Evolutionary conservation across 257 asterid genomes (phyloP).

Genomic region (Rauvolfia tetraphylla): DNA sequence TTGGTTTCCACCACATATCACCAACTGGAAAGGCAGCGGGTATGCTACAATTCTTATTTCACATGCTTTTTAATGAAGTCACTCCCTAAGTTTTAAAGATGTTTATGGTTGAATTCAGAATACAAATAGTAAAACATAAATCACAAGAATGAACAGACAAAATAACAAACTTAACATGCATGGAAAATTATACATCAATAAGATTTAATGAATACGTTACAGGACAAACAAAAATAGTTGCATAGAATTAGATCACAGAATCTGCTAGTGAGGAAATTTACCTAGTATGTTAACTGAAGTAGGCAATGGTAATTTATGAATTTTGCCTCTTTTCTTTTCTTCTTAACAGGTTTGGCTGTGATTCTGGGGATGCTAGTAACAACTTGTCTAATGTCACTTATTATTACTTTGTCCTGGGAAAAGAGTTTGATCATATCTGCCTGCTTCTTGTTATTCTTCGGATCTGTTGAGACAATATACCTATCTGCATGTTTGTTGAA

Average conservation of each 20-base stretch:
- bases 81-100: neutral
- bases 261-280: neutral
- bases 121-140: neutral
- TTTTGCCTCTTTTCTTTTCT: neutral
- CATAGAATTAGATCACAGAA: neutral
- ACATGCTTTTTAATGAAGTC: neutral
- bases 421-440: conserved; percentile 41
- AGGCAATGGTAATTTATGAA: neutral
- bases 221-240: neutral
- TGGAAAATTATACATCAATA: neutral
- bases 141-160: neutral
- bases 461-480: conserved; percentile 59
- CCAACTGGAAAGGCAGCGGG: conserved; percentile 80
- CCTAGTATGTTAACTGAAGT: neutral
- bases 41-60: conserved; percentile 20
- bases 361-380: conserved; percentile 72
- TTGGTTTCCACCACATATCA: conserved; percentile 62
- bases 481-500: conserved; percentile 55
- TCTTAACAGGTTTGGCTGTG: conserved; percentile 64
- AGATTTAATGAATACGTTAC: neutral
- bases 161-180: neutral
- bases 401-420: conserved; percentile 82
- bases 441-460: conserved; percentile 62
- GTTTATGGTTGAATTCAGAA: neutral
- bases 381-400: conserved; percentile 83